Base-by-base conservation (phyloP, 2,329 filamentous ascomycete species). In the Sporothrix inflata region DNA sequence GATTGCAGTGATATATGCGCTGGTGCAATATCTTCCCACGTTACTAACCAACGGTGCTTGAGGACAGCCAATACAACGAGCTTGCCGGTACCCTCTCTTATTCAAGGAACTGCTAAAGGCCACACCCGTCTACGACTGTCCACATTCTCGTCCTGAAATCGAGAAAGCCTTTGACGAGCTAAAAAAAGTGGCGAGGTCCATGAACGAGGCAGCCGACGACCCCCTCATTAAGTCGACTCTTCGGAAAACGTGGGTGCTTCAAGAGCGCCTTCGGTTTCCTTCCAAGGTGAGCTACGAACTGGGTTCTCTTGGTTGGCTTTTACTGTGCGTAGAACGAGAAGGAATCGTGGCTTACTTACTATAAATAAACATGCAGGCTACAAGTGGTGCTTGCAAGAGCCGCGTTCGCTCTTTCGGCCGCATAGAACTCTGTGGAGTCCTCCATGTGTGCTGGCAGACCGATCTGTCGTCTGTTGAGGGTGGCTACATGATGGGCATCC, bases 11-110 rank as follows among this genome's bases (percentile, higher is more conserved):
- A 16, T 53, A 57, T 27, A 1, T 30, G 7, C 9, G 19, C 14
- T 12, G 45, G 11, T 9, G 8, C 16, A 30, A 34, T 34, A 19
- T 6, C 4, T 30, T 24, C 5, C 47, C 24, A 30, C 34, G 7
- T 12, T 30, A 12, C 16, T 34, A 12, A 68, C 11, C 11, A 45
- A 12, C 3, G n/a, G 12, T 9, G 1, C 24, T n/a, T 3, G 27
- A n/a, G 6, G 8, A 45, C 34, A 97, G 93, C 96, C 95, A 0
- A 94, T 98, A 24, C 95, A 99, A 81, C 88, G 95, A 71, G 88
- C 98, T 27, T 97, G 94, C 83, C 94, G 92, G 82, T 98, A 98
- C 78, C 94, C 94, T 12, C 84, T 99, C 4, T 84, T 98, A 1
- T 94, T 98, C 77, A 87, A 90, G 5, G 94, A 98, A 77, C 85